These are phyloP conservation scores for Neopestalotiopsis clavispora DNA, from an alignment of 2,329 filamentous ascomycete genomes.

Conservation along the genomic window DNA sequence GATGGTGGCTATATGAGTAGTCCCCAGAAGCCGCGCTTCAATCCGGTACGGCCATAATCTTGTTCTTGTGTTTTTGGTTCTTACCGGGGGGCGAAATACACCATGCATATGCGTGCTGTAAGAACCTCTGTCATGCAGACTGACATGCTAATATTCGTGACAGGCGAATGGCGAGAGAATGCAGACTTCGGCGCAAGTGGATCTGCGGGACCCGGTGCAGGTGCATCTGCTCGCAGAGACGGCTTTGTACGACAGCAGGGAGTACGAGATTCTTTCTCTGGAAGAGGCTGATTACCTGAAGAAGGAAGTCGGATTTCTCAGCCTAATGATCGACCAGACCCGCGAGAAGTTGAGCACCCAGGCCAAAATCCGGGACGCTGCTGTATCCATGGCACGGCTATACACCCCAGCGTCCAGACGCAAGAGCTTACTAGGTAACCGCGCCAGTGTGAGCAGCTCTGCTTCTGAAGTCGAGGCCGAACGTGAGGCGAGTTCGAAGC, in stretches of 20 bases:
- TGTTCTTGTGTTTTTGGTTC: not conserved
- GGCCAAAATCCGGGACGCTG: conserved; percentile 92
- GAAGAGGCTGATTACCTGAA: conserved; percentile 93
- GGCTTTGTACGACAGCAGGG: conserved; percentile 84
- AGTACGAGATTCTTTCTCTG: conserved; percentile 84
- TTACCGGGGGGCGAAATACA: no score
- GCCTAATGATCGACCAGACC: conserved; percentile 79
- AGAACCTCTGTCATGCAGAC: not conserved
- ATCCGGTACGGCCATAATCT: conserved; percentile 53
- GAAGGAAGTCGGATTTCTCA: conserved; percentile 77
- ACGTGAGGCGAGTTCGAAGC: conserved; percentile 73
- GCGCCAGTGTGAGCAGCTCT: conserved; percentile 51
- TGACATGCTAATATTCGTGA: conserved; percentile 10
- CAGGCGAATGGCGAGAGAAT: conserved; percentile 57
- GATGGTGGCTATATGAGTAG: conserved; percentile 61
- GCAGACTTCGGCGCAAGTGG: conserved; percentile 61
- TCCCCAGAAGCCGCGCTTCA: conserved; percentile 59
- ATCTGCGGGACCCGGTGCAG: conserved; percentile 75
- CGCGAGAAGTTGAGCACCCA: conserved; percentile 86
- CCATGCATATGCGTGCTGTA: not conserved
- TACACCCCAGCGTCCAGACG: conserved; percentile 67
- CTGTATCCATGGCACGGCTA: conserved; percentile 81
- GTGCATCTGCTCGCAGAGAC: conserved; percentile 94
- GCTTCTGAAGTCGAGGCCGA: conserved; percentile 73
- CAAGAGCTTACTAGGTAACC: conserved; percentile 55